Evolutionary conservation across 2,329 filamentous ascomycete species (phyloP).

Genomic region (Westerdykella aurantiaca): DNA sequence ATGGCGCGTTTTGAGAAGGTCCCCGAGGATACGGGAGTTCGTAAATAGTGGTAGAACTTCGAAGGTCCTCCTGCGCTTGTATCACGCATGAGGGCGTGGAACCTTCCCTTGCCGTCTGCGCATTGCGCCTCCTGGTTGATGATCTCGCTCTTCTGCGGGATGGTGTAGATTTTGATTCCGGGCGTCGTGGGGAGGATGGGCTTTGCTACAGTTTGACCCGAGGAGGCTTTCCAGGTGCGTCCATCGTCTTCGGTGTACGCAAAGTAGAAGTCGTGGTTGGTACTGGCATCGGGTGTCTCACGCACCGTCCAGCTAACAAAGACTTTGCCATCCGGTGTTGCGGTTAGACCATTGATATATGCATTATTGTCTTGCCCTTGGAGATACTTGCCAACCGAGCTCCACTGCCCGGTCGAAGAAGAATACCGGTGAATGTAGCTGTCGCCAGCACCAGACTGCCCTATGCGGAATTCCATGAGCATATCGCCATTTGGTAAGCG

Average conservation of each 20-base stretch:
- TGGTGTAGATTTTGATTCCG: constrained; percentile 42
- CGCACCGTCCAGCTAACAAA: constrained; percentile 49
- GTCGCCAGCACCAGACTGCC: constrained; percentile 47
- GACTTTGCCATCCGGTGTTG: constrained; percentile 23
- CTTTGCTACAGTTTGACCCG: constrained; percentile 34
- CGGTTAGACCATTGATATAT: constrained; percentile 48
- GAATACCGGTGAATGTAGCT: constrained; percentile 46
- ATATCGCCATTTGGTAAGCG: constrained; percentile 36
- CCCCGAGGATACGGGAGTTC: constrained; percentile 14
- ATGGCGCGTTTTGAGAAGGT: constrained; percentile 30
- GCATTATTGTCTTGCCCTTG: constrained; percentile 46
- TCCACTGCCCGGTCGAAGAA: constrained; percentile 33
- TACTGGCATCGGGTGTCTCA: constrained; percentile 43
- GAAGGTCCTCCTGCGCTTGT: constrained; percentile 21
- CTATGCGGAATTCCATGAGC: constrained; percentile 48
- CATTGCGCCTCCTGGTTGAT: constrained; percentile 50
- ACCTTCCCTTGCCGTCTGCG: constrained; percentile 42
- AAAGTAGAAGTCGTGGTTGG: constrained; percentile 49
- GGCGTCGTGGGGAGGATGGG: constrained; percentile 39
- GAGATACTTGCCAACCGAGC: constrained; percentile 39
- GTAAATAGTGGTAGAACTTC: constrained; percentile 31
- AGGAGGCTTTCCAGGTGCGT: constrained; percentile 40
- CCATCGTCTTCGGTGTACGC: constrained; percentile 45
- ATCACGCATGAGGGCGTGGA: constrained; percentile 48
- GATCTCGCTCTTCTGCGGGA: constrained; percentile 45